A percentile compares a stretch with the other conserved stretches of the same genome.
Conservation (phyloP, 1,284 basidiomycete genomes). For the Papiliotrema laurentii region DNA sequence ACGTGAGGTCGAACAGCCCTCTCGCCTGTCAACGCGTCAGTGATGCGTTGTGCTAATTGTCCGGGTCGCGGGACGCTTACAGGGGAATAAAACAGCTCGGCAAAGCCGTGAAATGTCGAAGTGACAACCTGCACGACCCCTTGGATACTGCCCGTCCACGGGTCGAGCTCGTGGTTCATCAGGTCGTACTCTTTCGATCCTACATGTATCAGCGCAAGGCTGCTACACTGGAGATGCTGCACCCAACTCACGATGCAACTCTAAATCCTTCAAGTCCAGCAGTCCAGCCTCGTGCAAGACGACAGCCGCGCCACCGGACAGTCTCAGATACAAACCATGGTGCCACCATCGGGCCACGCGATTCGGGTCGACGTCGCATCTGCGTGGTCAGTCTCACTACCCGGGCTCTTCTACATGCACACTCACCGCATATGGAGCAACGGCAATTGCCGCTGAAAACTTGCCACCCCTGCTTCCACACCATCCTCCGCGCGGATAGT, state of each 20-base stretch:
- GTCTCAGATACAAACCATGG: conserved; percentile 51
- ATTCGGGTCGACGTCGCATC: conserved; percentile 56
- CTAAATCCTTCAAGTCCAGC: conserved; percentile 49
- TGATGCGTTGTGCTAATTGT: conserved; percentile 33
- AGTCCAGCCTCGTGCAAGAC: conserved; percentile 51
- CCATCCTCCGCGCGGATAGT: conserved; percentile 58
- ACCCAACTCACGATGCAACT: conserved; percentile 51
- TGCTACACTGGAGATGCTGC: background rate
- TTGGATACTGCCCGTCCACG: conserved; percentile 32
- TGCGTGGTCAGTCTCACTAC: conserved; percentile 9
- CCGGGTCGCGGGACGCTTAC: conserved; percentile 24
- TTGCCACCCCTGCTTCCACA: conserved; percentile 51
- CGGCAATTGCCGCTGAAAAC: conserved; percentile 59
- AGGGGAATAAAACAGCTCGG: conserved; percentile 48
- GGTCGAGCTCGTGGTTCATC: conserved; percentile 5
- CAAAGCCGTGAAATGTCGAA: conserved; percentile 47
- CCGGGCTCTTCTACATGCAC: background rate
- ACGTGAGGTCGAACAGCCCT: conserved; percentile 9
- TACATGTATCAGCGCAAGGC: conserved; percentile 17
- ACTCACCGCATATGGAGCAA: conserved; percentile 55
- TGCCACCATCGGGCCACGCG: conserved; percentile 59
- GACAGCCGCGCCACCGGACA: conserved; percentile 56
- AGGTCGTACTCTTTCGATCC: conserved; percentile 56
- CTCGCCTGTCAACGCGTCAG: conserved; percentile 49
- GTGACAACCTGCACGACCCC: conserved; percentile 55